Percentiles rank a stretch among this genome's conserved stretches.
phyloP scores from a whole-genome alignment of 805 yeast genomes.

The Torulaspora gathmanii region DNA sequence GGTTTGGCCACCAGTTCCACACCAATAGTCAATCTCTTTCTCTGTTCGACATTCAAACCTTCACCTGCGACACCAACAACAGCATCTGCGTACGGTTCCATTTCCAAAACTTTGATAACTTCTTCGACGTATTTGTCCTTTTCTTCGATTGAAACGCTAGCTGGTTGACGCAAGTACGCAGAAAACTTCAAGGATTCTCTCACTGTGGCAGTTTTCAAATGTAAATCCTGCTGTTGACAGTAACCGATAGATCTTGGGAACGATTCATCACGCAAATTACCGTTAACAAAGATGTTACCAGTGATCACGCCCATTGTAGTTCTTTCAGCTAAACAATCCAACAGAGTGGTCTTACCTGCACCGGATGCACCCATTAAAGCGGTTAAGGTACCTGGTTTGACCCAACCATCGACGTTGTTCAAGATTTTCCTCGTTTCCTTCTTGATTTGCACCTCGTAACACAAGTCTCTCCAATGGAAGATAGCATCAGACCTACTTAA shows the following conservation, averaged over 20 bases:
- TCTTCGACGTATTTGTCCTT: slow-evolving; percentile 64
- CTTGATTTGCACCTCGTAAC: slow-evolving; percentile 64
- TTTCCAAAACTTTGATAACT: slow-evolving; percentile 57
- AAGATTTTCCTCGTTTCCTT: slow-evolving; percentile 56
- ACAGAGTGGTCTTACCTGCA: slow-evolving; percentile 74
- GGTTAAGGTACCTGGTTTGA: slow-evolving; percentile 75
- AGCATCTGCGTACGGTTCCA: slow-evolving; percentile 64
- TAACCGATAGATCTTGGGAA: slow-evolving; percentile 64
- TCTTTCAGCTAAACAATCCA: slow-evolving; percentile 67
- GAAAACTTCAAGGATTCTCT: slow-evolving; percentile 67
- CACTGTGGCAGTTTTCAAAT: slow-evolving; percentile 59
- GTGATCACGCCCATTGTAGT: slow-evolving; percentile 66
- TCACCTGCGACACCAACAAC: slow-evolving; percentile 71
- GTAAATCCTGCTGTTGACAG: slow-evolving; percentile 75
- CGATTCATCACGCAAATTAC: slow-evolving; percentile 52
- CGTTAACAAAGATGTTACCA: slow-evolving; percentile 64
- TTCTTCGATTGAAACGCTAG: slow-evolving; percentile 45
- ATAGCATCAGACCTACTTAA: slow-evolving; percentile 42
- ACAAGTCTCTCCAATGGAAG: slow-evolving; percentile 74
- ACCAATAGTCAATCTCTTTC: slow-evolving; percentile 60
- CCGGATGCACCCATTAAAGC: slow-evolving; percentile 78
- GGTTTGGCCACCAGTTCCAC: slow-evolving; percentile 67
- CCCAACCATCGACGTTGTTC: slow-evolving; percentile 73
- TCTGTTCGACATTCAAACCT: slow-evolving; percentile 60
- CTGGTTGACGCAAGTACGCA: slow-evolving; percentile 65